phyloP scores from a whole-genome alignment of 768 basidiomycete genomes.

The Xanthoconium purpureum region DNA sequence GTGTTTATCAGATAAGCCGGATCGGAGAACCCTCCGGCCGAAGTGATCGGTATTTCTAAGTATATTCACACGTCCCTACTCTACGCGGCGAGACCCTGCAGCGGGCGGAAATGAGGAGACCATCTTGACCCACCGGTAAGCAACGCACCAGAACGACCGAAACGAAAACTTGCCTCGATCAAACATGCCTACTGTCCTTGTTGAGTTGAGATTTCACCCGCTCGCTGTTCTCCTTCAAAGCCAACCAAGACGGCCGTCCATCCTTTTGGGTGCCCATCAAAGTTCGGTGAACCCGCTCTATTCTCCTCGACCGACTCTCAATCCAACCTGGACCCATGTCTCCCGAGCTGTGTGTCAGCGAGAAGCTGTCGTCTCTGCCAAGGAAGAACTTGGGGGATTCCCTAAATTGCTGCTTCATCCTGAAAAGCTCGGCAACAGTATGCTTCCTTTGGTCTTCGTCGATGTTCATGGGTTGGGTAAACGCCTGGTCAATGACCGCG shows the following conservation, averaged over 20 bases:
- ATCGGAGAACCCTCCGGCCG: not conserved
- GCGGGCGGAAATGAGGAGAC: not conserved
- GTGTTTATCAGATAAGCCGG: conserved; percentile 4
- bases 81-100: not conserved
- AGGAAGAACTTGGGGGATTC: conserved; percentile 27
- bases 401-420: conserved; percentile 10
- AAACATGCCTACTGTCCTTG: conserved; percentile 2
- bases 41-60: not conserved
- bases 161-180: not conserved
- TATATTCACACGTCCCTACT: not conserved
- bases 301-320: conserved; percentile 26
- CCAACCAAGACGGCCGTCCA: conserved; percentile 33
- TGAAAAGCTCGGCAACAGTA: conserved; percentile 11
- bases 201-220: conserved; percentile 19
- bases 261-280: conserved; percentile 30
- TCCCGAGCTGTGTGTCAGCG: conserved; percentile 7
- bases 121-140: conserved; percentile 4
- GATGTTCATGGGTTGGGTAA: conserved; percentile 32
- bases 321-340: conserved; percentile 32
- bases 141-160: not conserved
- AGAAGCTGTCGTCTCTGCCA: conserved; percentile 21
- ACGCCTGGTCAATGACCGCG: conserved; percentile 61
- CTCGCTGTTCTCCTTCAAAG: conserved; percentile 28
- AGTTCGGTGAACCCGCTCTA: conserved; percentile 23
- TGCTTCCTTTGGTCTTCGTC: conserved; percentile 19